These are phyloP conservation scores for Triticum timopheevii DNA, from an alignment of 176 grass and related monocot genomes.

Conservation along the genomic window DNA sequence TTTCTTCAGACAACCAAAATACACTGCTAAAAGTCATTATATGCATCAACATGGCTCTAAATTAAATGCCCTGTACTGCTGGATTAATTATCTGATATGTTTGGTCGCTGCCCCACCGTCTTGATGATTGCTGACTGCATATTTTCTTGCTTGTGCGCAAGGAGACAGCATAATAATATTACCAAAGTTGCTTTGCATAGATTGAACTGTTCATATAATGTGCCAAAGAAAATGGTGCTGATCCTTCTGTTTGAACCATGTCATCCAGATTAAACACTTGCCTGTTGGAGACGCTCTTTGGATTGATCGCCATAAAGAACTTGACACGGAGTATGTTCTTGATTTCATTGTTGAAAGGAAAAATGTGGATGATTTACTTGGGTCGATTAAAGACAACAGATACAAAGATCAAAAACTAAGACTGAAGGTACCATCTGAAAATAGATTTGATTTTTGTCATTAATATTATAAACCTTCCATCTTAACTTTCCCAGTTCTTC, in stretches of 20 bases:
- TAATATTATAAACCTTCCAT: no score
- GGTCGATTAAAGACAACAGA: slow-evolving; percentile 76
- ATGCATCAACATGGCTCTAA: background rate
- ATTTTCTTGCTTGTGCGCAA: background rate
- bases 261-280: slow-evolving; percentile 59
- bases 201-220: slow-evolving; percentile 9
- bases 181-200: background rate
- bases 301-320: slow-evolving; percentile 57
- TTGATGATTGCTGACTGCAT: background rate
- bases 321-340: slow-evolving; percentile 78
- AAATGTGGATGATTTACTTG: slow-evolving; percentile 65
- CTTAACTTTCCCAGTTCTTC: no score
- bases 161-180: background rate
- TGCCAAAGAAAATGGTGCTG: slow-evolving; percentile 16
- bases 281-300: slow-evolving; percentile 93
- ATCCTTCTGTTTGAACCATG: slow-evolving; percentile 32
- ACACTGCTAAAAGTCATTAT: background rate
- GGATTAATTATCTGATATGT: background rate
- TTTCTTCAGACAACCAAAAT: background rate
- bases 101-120: background rate
- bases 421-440: slow-evolving; percentile 54
- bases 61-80: background rate
- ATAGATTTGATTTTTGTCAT: no score
- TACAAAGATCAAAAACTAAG: slow-evolving; percentile 96
- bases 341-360: slow-evolving; percentile 96